Conservation (phyloP, 345 rosid genomes). For the Excoecaria agallocha region DNA sequence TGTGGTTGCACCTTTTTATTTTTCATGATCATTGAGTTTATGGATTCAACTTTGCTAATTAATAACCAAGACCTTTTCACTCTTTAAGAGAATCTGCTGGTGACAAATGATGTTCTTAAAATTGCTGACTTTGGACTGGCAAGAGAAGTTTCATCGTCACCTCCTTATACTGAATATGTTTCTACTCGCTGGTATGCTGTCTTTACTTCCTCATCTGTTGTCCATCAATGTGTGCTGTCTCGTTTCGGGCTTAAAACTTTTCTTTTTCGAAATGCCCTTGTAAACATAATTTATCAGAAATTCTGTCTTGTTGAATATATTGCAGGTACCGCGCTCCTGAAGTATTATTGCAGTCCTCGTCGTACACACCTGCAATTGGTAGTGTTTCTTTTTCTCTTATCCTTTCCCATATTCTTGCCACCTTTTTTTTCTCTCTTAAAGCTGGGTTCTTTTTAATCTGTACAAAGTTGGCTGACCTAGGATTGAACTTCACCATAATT, state of each 20-base stretch:
- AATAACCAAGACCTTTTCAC: conserved; percentile 6
- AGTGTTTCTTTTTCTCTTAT: not conserved
- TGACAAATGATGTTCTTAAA: conserved; percentile 67
- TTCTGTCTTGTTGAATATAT: conserved; percentile 10
- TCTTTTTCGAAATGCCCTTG: conserved; percentile 7
- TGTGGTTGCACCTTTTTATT: not conserved
- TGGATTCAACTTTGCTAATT: conserved; percentile 6
- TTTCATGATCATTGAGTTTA: conserved; percentile 12
- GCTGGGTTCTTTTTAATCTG: not conserved
- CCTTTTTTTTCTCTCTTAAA: not conserved
- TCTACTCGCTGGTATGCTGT: conserved; percentile 82
- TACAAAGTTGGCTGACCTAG: not conserved
- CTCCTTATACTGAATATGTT: conserved; percentile 97
- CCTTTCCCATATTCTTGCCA: not conserved
- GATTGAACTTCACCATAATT: not conserved
- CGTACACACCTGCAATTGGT: conserved; percentile 93
- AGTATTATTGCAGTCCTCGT: conserved; percentile 77
- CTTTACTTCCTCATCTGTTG: conserved; percentile 1
- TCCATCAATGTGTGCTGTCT: not conserved
- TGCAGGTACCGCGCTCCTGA: conserved; percentile 95
- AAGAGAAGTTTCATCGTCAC: conserved; percentile 83
- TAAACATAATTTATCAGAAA: conserved; percentile 1
- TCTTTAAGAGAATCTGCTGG: conserved; percentile 77
- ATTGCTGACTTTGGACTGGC: conserved; percentile 98
- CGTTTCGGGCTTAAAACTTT: not conserved